Evolutionary conservation across 306 rosid species (phyloP).

Genomic region (Cucurbita argyrosperma): DNA sequence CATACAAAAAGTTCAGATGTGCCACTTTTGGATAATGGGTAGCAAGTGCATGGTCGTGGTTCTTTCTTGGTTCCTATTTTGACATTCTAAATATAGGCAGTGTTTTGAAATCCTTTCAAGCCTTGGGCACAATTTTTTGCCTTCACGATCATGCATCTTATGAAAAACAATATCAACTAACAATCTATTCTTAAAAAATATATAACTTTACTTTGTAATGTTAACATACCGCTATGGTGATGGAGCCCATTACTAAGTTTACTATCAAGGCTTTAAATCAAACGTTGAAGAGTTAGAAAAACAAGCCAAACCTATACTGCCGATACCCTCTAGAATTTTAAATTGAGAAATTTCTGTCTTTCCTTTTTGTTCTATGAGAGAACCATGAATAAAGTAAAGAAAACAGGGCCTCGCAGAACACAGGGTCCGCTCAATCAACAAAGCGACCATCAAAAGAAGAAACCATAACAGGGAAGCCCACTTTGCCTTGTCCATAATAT

Average conservation of each 20-base stretch:
- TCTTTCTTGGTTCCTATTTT: neutral
- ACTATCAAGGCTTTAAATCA: neutral
- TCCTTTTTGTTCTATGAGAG: neutral
- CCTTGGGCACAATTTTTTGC: neutral
- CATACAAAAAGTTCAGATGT: neutral
- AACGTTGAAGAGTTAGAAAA: neutral
- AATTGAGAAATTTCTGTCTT: too few species aligned
- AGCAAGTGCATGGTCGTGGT: neutral
- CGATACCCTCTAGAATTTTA: neutral
- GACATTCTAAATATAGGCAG: neutral
- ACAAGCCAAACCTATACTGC: neutral
- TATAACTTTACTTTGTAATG: neutral
- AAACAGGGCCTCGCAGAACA: too few species aligned
- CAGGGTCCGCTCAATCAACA: neutral
- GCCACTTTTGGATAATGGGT: neutral
- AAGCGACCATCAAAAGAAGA: neutral
- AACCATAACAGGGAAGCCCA: too few species aligned
- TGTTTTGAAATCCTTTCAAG: neutral
- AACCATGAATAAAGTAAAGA: neutral
- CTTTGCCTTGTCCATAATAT: too few species aligned
- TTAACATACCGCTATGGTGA: neutral
- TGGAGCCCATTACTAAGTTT: neutral
- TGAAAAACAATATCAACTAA: neutral
- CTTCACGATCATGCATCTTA: neutral
- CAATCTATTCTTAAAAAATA: neutral